Conservation (phyloP, 164 flowering plant species). For the Nymphaea colorata region DNA sequence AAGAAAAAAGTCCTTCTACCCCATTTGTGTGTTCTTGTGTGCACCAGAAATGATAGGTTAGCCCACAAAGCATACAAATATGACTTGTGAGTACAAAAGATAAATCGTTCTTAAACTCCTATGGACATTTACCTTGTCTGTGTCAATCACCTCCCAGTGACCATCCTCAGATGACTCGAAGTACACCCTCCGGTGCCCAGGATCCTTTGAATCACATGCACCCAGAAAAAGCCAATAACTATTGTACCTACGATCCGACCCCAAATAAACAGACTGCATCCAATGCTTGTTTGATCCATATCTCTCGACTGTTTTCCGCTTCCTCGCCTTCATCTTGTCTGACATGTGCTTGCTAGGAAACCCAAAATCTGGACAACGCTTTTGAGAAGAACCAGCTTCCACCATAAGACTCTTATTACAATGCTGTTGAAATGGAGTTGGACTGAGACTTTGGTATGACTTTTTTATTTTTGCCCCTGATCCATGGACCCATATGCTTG, state of each 20-base stretch:
- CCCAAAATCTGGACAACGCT: neutral
- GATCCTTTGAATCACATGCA: constrained; percentile 69
- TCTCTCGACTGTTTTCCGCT: constrained; percentile 15
- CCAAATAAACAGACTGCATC: constrained; percentile 74
- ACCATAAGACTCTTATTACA: constrained; percentile 5
- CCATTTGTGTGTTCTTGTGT: too few species aligned
- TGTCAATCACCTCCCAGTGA: constrained; percentile 92
- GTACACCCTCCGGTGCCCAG: constrained; percentile 83
- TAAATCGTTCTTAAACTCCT: too few species aligned
- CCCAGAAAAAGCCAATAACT: constrained; percentile 98
- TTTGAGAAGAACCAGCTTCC: constrained; percentile 10
- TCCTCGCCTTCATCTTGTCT: constrained; percentile 1
- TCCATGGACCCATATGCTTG: constrained; percentile 26
- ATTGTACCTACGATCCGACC: constrained; percentile 93
- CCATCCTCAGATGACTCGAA: constrained; percentile 99
- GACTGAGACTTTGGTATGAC: constrained; percentile 22
- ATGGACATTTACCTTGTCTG: constrained; percentile 43
- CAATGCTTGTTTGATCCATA: constrained; percentile 36
- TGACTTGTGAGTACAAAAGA: too few species aligned
- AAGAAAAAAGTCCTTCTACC: too few species aligned
- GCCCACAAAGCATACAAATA: too few species aligned
- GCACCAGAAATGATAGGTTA: too few species aligned
- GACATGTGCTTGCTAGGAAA: too few species aligned
- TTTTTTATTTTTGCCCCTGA: constrained; percentile 86
- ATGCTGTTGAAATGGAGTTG: constrained; percentile 14